Percentiles rank a stretch among this genome's conserved stretches.
These are phyloP conservation scores for Chaetomium strumarium DNA, from an alignment of 2,329 filamentous ascomycete species.

Conservation along the genomic window DNA sequence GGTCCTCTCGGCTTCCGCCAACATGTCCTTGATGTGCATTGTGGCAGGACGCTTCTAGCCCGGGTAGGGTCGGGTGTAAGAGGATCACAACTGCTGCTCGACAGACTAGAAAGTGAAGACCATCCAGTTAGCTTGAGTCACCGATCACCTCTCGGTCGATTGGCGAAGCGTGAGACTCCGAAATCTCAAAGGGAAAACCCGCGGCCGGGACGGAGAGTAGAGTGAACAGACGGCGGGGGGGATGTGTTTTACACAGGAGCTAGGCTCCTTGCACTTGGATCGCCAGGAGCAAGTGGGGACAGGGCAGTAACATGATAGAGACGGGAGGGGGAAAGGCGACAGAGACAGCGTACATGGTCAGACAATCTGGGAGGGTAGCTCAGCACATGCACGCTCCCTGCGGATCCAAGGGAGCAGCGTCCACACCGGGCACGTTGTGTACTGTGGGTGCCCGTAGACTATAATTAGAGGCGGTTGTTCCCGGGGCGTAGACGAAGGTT, in stretches of 20 bases:
- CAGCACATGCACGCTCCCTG: background rate
- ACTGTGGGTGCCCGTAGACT: background rate
- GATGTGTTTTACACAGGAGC: too few species aligned
- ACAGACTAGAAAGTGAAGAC: background rate
- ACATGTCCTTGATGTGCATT: constrained; percentile 95
- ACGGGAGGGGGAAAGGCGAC: background rate
- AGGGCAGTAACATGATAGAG: background rate
- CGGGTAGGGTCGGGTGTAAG: background rate
- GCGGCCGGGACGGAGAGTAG: too few species aligned
- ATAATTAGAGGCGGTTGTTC: background rate
- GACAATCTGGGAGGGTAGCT: background rate
- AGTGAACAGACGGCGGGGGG: background rate
- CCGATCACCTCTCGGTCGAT: background rate
- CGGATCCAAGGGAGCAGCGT: background rate
- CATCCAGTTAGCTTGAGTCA: constrained; percentile 5
- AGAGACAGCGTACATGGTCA: background rate
- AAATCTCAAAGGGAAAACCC: too few species aligned
- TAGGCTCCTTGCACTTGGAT: too few species aligned
- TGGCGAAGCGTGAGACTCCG: background rate
- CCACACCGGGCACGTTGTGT: background rate
- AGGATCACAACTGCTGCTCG: background rate
- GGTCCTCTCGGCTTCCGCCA: constrained; percentile 72
- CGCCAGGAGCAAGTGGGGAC: too few species aligned
- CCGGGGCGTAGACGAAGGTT: background rate
- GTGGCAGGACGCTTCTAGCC: constrained; percentile 33